Percentiles rank a stretch among this genome's conserved stretches.
These are phyloP conservation scores for Nakaseomyces delphensis DNA, from an alignment of 1,139 yeast genomes.

Conservation along the genomic window DNA sequence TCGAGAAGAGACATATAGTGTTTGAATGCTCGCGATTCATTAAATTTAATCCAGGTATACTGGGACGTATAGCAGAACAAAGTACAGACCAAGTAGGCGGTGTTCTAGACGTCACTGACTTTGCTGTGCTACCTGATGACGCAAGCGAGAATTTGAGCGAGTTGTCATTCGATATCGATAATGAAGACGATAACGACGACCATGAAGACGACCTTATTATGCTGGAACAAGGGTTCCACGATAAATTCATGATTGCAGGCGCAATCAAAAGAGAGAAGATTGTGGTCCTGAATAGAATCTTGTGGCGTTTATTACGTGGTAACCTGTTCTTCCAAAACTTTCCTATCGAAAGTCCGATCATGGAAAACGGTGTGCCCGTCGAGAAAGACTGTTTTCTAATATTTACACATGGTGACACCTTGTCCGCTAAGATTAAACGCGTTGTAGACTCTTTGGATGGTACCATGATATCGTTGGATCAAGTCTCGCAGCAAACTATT, in stretches of 20 bases:
- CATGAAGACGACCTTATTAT: conserved; percentile 17
- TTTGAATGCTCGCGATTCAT: conserved; percentile 38
- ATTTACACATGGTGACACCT: conserved; percentile 60
- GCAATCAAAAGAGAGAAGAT: conserved; percentile 56
- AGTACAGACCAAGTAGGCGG: conserved; percentile 11
- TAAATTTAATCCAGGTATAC: conserved; percentile 28
- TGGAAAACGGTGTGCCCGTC: conserved; percentile 35
- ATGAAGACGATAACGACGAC: conserved; percentile 13
- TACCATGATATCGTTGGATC: conserved; percentile 41
- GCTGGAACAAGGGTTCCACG: conserved; percentile 31
- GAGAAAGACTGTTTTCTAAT: conserved; percentile 56
- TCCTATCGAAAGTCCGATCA: conserved; percentile 43
- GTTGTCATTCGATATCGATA: conserved; percentile 19
- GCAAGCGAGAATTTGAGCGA: conserved; percentile 24
- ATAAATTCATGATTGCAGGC: conserved; percentile 44
- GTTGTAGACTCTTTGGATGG: conserved; percentile 66
- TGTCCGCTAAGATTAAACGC: conserved; percentile 47
- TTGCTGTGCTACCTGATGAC: conserved; percentile 18
- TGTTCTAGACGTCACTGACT: conserved; percentile 21
- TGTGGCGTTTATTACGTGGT: conserved; percentile 69
- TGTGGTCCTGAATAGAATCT: conserved; percentile 51
- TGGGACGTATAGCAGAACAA: conserved; percentile 21
- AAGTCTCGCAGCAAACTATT: conserved; percentile 32
- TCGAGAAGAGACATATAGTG: conserved; percentile 46
- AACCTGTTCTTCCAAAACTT: conserved; percentile 58